phyloP scores from a whole-genome alignment of 176 grass and related monocot genomes.

The Musa schizocarpa region DNA sequence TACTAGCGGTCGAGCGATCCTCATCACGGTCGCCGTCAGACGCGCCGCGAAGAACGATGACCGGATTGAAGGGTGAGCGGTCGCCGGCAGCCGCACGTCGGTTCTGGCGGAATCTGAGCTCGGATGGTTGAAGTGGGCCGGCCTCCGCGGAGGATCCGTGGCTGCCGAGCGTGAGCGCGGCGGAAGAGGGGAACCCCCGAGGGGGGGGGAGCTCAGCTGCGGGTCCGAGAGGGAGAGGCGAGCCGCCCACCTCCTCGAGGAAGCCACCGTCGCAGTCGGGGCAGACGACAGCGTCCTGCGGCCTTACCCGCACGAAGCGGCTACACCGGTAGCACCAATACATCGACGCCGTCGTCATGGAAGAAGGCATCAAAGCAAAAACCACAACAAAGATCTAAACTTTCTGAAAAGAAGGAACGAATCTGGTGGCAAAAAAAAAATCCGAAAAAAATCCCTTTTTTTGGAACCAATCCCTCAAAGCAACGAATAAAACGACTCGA shows the following conservation, averaged over 20 bases:
- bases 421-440: neutral
- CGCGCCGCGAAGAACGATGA: slow-evolving; percentile 2
- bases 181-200: neutral
- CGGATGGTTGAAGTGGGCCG: neutral
- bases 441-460: neutral
- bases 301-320: slow-evolving; percentile 1
- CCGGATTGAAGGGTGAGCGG: slow-evolving; percentile 8
- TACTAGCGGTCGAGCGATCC: neutral
- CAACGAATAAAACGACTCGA: too few relatives aligned
- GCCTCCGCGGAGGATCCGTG: neutral
- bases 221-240: neutral
- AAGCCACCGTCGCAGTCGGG: slow-evolving; percentile 9
- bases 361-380: neutral
- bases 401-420: neutral
- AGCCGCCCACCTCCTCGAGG: slow-evolving; percentile 2
- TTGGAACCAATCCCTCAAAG: too few relatives aligned
- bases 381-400: neutral
- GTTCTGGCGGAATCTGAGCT: slow-evolving; percentile 4
- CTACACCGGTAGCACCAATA: slow-evolving; percentile 8
- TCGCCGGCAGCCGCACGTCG: neutral
- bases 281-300: neutral
- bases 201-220: too few relatives aligned
- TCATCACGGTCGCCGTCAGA: neutral
- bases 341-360: neutral
- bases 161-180: neutral